Base-by-base conservation (phyloP, 305 asterid species). In the Fraxinus sp. region DNA sequence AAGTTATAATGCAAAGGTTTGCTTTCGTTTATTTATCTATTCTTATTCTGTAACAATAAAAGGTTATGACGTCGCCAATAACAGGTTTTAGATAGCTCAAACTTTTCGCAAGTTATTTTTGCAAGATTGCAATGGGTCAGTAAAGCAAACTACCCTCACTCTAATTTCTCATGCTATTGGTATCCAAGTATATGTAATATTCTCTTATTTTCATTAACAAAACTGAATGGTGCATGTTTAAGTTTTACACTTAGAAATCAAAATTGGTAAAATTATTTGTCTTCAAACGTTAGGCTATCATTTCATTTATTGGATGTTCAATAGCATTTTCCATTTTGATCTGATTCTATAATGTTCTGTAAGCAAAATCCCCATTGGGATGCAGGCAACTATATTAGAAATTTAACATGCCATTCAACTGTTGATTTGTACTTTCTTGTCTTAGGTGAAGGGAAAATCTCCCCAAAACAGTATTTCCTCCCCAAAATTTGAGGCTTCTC, bases 361-460 rank as follows among this genome's bases (percentile, higher is more conserved):
- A 68, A 57, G 68, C 11, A 52, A 57, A 57, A 10, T 14, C 9
- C 37, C 39, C 18, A 24, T 68, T 68, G 39, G 18, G 75, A 68
- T 68, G 75, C 14, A 30, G 75, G 75, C 20, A 26, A 30, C 75
- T 68, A 18, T 18, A 30, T 68, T 68, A 9, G 37, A 68, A 68
- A 68, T 68, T 35, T 68, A 5, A 28, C 39, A 26, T 28, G 20
- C 39, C 22, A 30, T 68, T 68, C 74, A 68, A 28, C 75, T 70
- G 76, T 68, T 78, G 64, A 74, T 36, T 71, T 68, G 76, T 85
- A 79, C 79, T 86, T 85, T 68, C 82, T 28, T 84, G 83, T 89
- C 44, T 39, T 87, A 96, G 98, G 91, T 92, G 79, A 93, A 90
- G 90, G 97, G 89, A 84, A 94, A 90, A 79, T 39, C 94, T 87